phyloP scores from a whole-genome alignment of 2,329 filamentous ascomycete genomes.

The Akanthomyces muscarius region DNA sequence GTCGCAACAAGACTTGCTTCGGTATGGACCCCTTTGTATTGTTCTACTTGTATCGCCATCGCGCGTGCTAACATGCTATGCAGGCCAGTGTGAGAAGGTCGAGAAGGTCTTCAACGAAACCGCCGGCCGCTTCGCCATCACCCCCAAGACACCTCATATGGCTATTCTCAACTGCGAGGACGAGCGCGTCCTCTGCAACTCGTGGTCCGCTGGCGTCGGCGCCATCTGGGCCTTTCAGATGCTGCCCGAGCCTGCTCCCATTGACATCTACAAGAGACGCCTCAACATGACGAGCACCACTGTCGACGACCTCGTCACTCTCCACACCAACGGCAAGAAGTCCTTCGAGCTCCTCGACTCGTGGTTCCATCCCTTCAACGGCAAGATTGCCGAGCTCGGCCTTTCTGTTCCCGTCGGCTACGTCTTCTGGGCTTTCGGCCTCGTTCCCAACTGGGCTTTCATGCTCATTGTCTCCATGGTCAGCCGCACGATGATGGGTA shows the following conservation, averaged over 20 bases:
- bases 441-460: conserved; percentile 70
- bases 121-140: conserved; percentile 58
- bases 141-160: conserved; percentile 61
- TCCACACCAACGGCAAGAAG: conserved; percentile 50
- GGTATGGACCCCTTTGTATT: conserved; percentile 37
- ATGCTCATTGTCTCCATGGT: conserved; percentile 73
- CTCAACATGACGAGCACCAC: conserved; percentile 68
- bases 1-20: conserved; percentile 74
- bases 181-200: conserved; percentile 70
- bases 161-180: conserved; percentile 70
- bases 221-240: conserved; percentile 64
- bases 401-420: conserved; percentile 64
- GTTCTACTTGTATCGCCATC: not conserved
- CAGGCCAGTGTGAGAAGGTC: conserved; percentile 60
- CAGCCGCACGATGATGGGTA: conserved; percentile 64
- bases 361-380: conserved; percentile 73
- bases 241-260: conserved; percentile 58
- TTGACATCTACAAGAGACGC: conserved; percentile 61
- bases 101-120: conserved; percentile 66
- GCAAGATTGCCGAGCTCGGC: conserved; percentile 58
- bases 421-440: conserved; percentile 60
- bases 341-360: conserved; percentile 55
- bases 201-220: conserved; percentile 63
- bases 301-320: conserved; percentile 56
- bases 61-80: not conserved